These are phyloP conservation scores for Paulownia fortunei DNA, from an alignment of 257 asterid genomes.

Conservation along the genomic window DNA sequence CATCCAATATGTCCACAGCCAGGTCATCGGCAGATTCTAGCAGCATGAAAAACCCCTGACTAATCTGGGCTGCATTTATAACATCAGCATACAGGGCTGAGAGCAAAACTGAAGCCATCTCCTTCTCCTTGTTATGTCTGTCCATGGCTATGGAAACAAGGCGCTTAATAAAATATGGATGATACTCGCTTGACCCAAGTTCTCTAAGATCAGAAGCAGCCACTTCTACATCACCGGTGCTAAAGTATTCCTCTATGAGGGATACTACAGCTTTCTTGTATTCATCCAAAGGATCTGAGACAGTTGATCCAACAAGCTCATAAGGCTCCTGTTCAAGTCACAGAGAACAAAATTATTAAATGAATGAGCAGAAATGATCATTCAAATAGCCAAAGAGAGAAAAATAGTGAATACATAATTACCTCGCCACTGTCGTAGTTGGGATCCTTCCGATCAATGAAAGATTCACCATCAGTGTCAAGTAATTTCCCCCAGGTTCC, in stretches of 20 bases:
- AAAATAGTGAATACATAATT: conserved; percentile 14
- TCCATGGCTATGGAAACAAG: conserved; percentile 97
- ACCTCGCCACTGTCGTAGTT: conserved; percentile 99
- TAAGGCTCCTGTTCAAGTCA: conserved; percentile 78
- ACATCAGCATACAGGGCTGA: conserved; percentile 92
- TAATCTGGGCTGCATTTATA: conserved; percentile 71
- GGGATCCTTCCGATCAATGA: conserved; percentile 83
- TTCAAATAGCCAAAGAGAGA: not conserved
- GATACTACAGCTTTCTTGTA: conserved; percentile 89
- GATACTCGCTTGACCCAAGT: conserved; percentile 82
- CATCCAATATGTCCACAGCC: conserved; percentile 86
- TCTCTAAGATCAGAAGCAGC: conserved; percentile 91
- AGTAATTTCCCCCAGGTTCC: conserved; percentile 98
- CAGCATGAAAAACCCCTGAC: conserved; percentile 83
- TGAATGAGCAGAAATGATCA: conserved; percentile 21
- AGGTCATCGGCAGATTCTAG: conserved; percentile 96
- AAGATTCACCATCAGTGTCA: conserved; percentile 77
- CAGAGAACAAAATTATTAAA: conserved; percentile 32
- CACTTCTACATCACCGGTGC: conserved; percentile 83
- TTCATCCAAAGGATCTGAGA: conserved; percentile 78
- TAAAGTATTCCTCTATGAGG: conserved; percentile 88
- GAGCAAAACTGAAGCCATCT: conserved; percentile 97
- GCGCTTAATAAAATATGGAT: conserved; percentile 90
- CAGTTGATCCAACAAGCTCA: conserved; percentile 78
- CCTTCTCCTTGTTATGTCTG: conserved; percentile 94